Evolutionary conservation across 2,329 filamentous ascomycete species (phyloP), one percentile per base, ranked within the genome.

Genomic region (Coniochaeta sp.): DNA sequence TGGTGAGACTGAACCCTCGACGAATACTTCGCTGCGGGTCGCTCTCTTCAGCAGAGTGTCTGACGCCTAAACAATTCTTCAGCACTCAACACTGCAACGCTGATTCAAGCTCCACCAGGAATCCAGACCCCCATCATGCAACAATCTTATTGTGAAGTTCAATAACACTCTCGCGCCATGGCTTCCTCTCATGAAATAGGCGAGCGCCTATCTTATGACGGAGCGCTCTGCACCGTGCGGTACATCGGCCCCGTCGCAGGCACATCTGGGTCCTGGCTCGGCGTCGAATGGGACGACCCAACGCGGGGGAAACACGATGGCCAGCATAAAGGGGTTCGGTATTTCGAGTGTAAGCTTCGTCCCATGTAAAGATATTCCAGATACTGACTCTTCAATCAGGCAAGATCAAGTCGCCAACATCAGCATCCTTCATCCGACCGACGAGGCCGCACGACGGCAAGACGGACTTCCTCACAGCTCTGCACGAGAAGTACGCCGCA

Each of bases 201-300:
- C 58, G 87, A 95, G 73, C 87, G 95, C 16, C 79, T 93, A 44
- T 96, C 91, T 3, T 96, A 90, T 68, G 86, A 89, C 65, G 86
- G 85, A 34, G 85, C 86, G 22, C 76, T 89, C 47, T 96, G 93
- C 74, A 98, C 93, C 1, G 82, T 98, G 61, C 87, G 91, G 63
- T 98, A 93, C 70, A 76, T 90, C 63, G 95, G 95, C 52, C 73
- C 82, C 36, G 89, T 98, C 8, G 80, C 84, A 58, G 90, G 89
- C 66, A 93, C 91, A 9, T 80, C 83, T 50, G 90, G 91, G 57
- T 79, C 82, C 64, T 98, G 93, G 93, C 82, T 98, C 36, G 95
- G 95, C 55, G 91, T 98, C 56, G 95, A 99, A 81, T 99, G 95
- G 95, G 93, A 98, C 74, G 90, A 97, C 72, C 78, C 87, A 60